These are phyloP conservation scores for Parietaria judaica DNA, from an alignment of 306 rosid genomes.

Conservation along the genomic window DNA sequence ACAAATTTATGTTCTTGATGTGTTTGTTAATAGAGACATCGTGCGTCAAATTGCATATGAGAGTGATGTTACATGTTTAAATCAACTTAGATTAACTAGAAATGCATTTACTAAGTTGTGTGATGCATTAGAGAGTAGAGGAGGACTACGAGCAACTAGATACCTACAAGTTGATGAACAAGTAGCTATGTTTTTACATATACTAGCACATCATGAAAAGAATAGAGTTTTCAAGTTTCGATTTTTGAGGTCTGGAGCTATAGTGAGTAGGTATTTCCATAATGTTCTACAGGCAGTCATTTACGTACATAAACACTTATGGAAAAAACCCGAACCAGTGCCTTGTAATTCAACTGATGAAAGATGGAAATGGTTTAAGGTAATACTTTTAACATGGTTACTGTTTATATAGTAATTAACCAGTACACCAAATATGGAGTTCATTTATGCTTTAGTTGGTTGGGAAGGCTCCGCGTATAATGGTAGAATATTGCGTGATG, in stretches of 20 bases:
- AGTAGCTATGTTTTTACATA: not conserved
- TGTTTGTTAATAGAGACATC: not conserved
- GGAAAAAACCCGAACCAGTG: not conserved
- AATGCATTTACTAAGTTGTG: not conserved
- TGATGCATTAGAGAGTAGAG: not conserved
- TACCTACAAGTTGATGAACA: not conserved
- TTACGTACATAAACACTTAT: not conserved
- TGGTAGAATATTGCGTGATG: not conserved
- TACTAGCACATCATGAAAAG: constrained; percentile 6
- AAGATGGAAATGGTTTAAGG: constrained; percentile 18
- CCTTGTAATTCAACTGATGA: not conserved
- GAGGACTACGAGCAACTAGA: not conserved
- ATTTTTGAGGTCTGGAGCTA: not conserved
- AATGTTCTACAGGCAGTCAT: not conserved
- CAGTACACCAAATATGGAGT: not conserved
- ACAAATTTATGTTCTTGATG: constrained; percentile 1
- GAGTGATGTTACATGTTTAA: not conserved
- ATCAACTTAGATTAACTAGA: not conserved
- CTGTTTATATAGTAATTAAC: not conserved
- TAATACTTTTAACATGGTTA: not conserved
- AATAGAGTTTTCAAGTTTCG: constrained; percentile 11
- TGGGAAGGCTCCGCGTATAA: not conserved
- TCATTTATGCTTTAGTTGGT: not conserved
- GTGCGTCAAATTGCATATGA: not conserved
- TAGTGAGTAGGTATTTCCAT: too few relatives aligned